Evolutionary conservation across 306 rosid species (phyloP).

Genomic region (Citrullus amarus): DNA sequence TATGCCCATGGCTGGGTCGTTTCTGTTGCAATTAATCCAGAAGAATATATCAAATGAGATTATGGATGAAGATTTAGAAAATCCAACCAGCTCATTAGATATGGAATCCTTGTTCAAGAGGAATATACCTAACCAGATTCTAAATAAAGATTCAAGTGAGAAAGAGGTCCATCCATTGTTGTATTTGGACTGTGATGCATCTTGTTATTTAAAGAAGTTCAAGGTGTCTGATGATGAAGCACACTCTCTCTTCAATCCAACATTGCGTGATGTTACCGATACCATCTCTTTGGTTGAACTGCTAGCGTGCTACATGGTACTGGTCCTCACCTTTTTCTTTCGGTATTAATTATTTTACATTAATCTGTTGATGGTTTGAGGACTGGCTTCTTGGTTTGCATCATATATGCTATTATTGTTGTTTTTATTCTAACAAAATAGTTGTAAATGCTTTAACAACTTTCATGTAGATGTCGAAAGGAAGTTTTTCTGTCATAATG

Average conservation of each 20-base stretch:
- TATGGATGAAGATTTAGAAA: conserved; percentile 4
- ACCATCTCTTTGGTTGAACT: conserved; percentile 74
- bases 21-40: conserved; percentile 45
- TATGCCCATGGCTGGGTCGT: conserved; percentile 30
- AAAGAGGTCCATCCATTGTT: conserved; percentile 1
- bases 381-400: background rate
- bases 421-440: no score
- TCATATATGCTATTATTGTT: no score
- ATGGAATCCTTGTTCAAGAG: conserved; percentile 14
- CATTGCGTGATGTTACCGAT: conserved; percentile 34
- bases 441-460: no score
- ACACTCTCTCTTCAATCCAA: conserved; percentile 2
- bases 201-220: conserved; percentile 28
- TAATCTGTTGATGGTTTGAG: background rate
- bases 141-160: background rate
- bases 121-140: conserved; percentile 11
- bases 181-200: conserved; percentile 18
- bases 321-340: background rate
- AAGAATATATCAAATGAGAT: conserved; percentile 11
- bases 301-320: conserved; percentile 57
- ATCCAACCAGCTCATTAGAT: conserved; percentile 16
- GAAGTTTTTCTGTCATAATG: no score
- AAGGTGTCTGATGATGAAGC: conserved; percentile 22
- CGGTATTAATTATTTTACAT: conserved; percentile 8
- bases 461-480: no score